Evolutionary conservation across 129 eudicot species (phyloP).

Genomic region (Tanacetum coccineum): DNA sequence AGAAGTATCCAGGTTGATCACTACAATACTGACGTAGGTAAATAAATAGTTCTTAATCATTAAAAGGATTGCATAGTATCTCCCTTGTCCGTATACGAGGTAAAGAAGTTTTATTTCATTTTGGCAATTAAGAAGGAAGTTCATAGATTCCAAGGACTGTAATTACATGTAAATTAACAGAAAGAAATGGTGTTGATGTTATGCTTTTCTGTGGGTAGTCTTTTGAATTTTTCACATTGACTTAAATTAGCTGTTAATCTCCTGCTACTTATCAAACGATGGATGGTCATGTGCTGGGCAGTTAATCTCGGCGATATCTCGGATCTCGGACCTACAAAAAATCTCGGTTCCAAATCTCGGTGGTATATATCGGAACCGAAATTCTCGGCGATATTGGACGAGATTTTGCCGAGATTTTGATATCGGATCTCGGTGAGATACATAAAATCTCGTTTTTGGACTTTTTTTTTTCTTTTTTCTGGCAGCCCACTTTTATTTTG

Average conservation of each 20-base stretch:
- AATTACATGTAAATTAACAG: not conserved
- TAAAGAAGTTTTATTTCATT: not conserved
- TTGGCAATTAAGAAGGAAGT: not conserved
- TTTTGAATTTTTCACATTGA: constrained; percentile 5
- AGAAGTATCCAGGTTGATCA: not conserved
- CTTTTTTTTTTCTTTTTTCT: too few relatives aligned
- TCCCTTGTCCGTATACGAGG: not conserved
- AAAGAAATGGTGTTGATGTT: not conserved
- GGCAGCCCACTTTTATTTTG: too few relatives aligned
- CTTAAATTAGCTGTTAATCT: constrained; percentile 8
- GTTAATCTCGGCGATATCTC: too few relatives aligned
- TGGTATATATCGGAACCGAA: too few relatives aligned
- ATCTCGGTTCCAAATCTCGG: too few relatives aligned
- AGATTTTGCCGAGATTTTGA: too few relatives aligned
- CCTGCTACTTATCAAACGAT: constrained; percentile 7
- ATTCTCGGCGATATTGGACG: too few relatives aligned
- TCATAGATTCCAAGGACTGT: not conserved
- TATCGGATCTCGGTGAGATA: too few relatives aligned
- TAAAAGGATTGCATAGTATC: not conserved
- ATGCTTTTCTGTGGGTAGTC: not conserved
- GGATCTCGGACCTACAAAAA: too few relatives aligned
- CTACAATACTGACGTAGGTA: not conserved
- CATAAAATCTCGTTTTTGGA: too few relatives aligned
- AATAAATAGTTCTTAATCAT: too few relatives aligned
- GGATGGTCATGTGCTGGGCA: constrained; percentile 16